phyloP scores from a whole-genome alignment of 441 rosid genomes.

The Pelargonium fulgidum region DNA sequence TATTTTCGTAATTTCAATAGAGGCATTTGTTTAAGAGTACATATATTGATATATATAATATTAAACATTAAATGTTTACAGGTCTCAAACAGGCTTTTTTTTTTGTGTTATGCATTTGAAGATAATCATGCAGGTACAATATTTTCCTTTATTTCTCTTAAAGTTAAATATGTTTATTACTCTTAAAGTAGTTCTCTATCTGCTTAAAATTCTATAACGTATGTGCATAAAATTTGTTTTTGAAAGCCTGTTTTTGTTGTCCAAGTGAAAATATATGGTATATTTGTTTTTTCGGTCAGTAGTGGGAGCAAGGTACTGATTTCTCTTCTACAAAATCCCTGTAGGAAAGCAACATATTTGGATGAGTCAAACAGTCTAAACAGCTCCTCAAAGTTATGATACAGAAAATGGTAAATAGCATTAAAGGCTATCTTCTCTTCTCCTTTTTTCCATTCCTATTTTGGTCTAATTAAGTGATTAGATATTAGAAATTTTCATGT shows the following conservation, averaged over 20 bases:
- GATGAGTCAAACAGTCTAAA: slow-evolving; percentile 9
- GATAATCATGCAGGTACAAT: slow-evolving; percentile 2
- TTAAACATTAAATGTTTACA: slow-evolving; percentile 2
- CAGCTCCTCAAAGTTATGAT: slow-evolving; percentile 13
- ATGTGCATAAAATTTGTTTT: neutral
- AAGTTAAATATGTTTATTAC: no score
- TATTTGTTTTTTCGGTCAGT: slow-evolving; percentile 4
- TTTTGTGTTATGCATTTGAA: slow-evolving; percentile 2
- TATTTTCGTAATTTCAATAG: slow-evolving; percentile 14
- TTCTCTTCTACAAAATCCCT: neutral
- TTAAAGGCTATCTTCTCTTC: neutral
- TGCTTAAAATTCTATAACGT: no score
- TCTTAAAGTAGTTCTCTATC: no score
- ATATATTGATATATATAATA: slow-evolving; percentile 3
- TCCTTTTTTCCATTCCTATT: neutral
- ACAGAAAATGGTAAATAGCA: slow-evolving; percentile 16
- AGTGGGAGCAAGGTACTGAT: slow-evolving; percentile 2
- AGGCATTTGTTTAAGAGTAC: slow-evolving; percentile 10
- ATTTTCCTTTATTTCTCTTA: neutral
- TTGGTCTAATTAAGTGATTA: neutral
- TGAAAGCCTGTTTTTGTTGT: neutral
- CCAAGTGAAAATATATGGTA: neutral
- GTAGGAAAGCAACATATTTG: slow-evolving; percentile 12
- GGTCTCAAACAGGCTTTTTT: neutral
- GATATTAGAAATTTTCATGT: no score